phyloP scores from a whole-genome alignment of 2,329 filamentous ascomycete genomes.

The Epichloe brachyelytri region DNA sequence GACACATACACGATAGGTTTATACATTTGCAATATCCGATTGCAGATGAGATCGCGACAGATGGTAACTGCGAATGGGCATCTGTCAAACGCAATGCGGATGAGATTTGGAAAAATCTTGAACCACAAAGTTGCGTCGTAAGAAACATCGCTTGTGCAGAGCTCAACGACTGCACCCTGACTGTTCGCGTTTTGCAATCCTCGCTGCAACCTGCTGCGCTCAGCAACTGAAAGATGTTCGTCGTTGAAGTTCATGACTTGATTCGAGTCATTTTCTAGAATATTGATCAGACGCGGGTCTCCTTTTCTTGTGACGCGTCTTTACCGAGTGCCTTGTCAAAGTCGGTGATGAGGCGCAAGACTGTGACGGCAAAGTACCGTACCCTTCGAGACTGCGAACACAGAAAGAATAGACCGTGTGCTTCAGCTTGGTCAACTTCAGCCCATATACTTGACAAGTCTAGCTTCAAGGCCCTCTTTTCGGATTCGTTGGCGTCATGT shows the following conservation, averaged over 20 bases:
- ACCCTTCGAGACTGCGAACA: slow-evolving; percentile 91
- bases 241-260: slow-evolving; percentile 87
- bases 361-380: slow-evolving; percentile 79
- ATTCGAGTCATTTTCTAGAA: slow-evolving; percentile 80
- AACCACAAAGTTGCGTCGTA: slow-evolving; percentile 96
- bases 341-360: slow-evolving; percentile 81
- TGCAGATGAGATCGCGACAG: slow-evolving; percentile 83
- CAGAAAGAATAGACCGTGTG: slow-evolving; percentile 90
- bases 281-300: slow-evolving; percentile 71
- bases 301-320: slow-evolving; percentile 40
- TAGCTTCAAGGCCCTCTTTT: slow-evolving; percentile 62
- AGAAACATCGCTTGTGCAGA: slow-evolving; percentile 88
- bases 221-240: slow-evolving; percentile 80
- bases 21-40: slow-evolving; percentile 87
- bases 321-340: slow-evolving; percentile 85
- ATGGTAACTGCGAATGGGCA: slow-evolving; percentile 87
- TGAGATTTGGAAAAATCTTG: slow-evolving; percentile 92
- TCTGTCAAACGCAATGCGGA: slow-evolving; percentile 78
- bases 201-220: slow-evolving; percentile 81
- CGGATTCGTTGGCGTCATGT: slow-evolving; percentile 47
- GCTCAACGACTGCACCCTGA: slow-evolving; percentile 76
- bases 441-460: slow-evolving; percentile 82
- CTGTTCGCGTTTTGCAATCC: slow-evolving; percentile 76
- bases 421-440: slow-evolving; percentile 93
- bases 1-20: slow-evolving; percentile 67